These are phyloP conservation scores for Tardiomyces digboiensis DNA, from an alignment of 1,139 yeast species.

Conservation along the genomic window DNA sequence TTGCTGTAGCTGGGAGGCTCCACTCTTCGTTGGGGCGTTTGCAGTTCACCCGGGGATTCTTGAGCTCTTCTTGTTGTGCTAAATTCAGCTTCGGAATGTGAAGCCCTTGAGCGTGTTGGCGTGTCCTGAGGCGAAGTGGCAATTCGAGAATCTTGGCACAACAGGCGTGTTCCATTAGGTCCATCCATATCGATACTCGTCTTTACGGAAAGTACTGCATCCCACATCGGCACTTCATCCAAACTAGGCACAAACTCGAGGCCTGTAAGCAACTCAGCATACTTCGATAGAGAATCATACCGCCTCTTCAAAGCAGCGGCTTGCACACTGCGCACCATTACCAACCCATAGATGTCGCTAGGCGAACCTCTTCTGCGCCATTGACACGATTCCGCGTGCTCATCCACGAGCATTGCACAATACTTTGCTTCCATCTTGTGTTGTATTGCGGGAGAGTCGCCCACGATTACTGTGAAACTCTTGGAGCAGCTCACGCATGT, in stretches of 20 bases:
- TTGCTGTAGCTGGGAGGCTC: no score
- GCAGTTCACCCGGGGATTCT: no score
- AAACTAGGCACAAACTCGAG: not conserved
- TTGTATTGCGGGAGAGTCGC: conserved; percentile 7
- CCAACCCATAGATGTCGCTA: not conserved
- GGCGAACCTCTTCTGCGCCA: conserved; percentile 9
- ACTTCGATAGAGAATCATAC: not conserved
- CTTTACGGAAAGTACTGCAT: no score
- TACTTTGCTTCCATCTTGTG: conserved; percentile 6
- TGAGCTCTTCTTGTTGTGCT: no score
- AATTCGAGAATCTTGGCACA: no score
- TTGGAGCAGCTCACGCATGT: conserved; percentile 12
- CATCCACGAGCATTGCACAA: conserved; percentile 5
- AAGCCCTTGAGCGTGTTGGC: no score
- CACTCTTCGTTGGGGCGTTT: no score
- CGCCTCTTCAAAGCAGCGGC: not conserved
- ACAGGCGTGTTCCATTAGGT: no score
- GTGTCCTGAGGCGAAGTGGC: no score
- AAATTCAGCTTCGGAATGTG: no score
- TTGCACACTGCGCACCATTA: not conserved
- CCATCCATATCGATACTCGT: no score
- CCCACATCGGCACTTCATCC: not conserved
- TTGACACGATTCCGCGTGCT: conserved; percentile 10
- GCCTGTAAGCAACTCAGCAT: not conserved
- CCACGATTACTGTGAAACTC: conserved; percentile 9